Conservation (phyloP, 495 filamentous ascomycete genomes). For the Cenococcum geophilum region DNA sequence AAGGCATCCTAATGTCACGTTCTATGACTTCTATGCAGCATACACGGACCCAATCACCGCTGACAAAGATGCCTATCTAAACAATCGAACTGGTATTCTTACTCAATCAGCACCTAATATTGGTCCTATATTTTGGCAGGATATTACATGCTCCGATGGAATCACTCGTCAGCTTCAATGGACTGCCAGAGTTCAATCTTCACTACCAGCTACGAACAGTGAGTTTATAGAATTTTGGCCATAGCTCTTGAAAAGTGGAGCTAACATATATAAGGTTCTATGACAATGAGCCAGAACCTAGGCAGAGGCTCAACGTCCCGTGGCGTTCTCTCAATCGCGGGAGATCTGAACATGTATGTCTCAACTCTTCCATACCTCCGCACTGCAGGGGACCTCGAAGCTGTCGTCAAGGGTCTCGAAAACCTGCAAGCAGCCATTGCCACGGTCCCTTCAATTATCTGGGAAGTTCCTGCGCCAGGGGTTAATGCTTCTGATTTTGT, state of each 20-base stretch:
- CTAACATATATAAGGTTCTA: conserved; percentile 33
- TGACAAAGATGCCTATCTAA: conserved; percentile 46
- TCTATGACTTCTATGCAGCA: conserved; percentile 62
- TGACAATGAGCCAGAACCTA: conserved; percentile 62
- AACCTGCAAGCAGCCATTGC: conserved; percentile 52
- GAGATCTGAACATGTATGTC: conserved; percentile 49
- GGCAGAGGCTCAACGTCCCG: conserved; percentile 56
- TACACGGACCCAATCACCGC: conserved; percentile 45
- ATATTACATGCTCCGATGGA: conserved; percentile 55
- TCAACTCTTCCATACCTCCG: conserved; percentile 51
- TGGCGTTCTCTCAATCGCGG: conserved; percentile 58
- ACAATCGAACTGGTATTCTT: conserved; percentile 53
- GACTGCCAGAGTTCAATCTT: conserved; percentile 53
- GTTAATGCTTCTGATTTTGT: conserved; percentile 50
- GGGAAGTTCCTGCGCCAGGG: conserved; percentile 48
- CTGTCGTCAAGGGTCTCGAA: conserved; percentile 50
- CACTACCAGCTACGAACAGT: conserved; percentile 29
- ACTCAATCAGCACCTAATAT: conserved; percentile 66
- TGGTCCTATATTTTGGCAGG: conserved; percentile 56
- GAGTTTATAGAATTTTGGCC: conserved; percentile 25
- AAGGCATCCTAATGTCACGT: conserved; percentile 52
- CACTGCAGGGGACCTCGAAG: conserved; percentile 46
- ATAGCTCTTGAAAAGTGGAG: conserved; percentile 17
- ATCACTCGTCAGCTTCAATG: conserved; percentile 61
- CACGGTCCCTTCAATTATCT: conserved; percentile 49